These are phyloP conservation scores for Akebia trifoliata DNA, from an alignment of 164 flowering plant species.

Conservation along the genomic window DNA sequence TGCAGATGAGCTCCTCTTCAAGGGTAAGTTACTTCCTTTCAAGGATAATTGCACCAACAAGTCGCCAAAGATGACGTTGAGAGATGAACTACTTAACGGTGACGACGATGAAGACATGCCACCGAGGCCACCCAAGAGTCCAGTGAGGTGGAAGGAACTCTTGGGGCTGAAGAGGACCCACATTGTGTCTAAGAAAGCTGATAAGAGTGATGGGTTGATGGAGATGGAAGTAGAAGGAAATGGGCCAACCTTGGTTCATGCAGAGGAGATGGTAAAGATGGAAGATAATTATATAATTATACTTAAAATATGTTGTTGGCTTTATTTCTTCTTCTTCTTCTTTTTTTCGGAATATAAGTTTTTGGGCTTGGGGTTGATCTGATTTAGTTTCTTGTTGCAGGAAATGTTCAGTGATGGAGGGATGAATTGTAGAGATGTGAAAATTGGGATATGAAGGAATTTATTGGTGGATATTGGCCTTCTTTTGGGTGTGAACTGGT, in stretches of 20 bases:
- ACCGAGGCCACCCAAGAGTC: slow-evolving; percentile 34
- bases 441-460: slow-evolving; percentile 7
- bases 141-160: slow-evolving; percentile 49
- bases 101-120: slow-evolving; percentile 30
- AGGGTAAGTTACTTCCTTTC: slow-evolving; percentile 59
- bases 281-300: no score
- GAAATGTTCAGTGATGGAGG: slow-evolving; percentile 20
- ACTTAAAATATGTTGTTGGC: no score
- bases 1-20: slow-evolving; percentile 70
- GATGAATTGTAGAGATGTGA: background rate
- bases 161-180: slow-evolving; percentile 45
- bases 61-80: slow-evolving; percentile 38
- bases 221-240: slow-evolving; percentile 27
- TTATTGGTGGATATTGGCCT: no score
- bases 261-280: slow-evolving; percentile 1
- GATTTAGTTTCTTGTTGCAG: slow-evolving; percentile 10
- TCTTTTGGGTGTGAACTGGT: no score
- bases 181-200: slow-evolving; percentile 27
- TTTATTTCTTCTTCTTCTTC: no score
- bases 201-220: slow-evolving; percentile 20
- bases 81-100: slow-evolving; percentile 54
- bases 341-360: no score
- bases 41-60: slow-evolving; percentile 33
- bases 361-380: background rate
- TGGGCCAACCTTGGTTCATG: slow-evolving; percentile 17